Evolutionary conservation across 257 asterid species (phyloP).

Genomic region (Echium plantagineum): DNA sequence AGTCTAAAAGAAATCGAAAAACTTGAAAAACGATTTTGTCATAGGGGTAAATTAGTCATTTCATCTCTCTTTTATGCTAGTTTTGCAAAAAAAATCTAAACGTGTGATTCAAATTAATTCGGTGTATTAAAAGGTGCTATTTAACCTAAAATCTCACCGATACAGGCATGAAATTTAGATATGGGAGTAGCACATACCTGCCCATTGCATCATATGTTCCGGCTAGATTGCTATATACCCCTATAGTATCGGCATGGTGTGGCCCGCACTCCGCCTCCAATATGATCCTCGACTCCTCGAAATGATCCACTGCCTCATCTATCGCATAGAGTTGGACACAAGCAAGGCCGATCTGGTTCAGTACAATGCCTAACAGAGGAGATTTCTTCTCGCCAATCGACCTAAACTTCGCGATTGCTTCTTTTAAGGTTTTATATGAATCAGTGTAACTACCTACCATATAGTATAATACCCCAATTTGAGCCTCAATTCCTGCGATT

Average conservation of each 20-base stretch:
- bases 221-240: constrained; percentile 38
- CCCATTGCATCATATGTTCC: constrained; percentile 60
- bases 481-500: constrained; percentile 22
- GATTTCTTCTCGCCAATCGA: constrained; percentile 27
- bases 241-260: constrained; percentile 32
- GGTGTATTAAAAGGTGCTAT: no score
- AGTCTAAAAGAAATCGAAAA: no score
- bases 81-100: no score
- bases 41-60: no score
- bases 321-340: constrained; percentile 31
- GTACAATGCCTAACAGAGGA: constrained; percentile 29
- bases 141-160: no score
- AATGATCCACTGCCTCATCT: constrained; percentile 34
- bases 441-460: constrained; percentile 27
- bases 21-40: no score
- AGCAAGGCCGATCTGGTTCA: constrained; percentile 40
- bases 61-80: no score
- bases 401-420: constrained; percentile 27
- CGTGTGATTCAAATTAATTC: no score
- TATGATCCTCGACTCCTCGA: constrained; percentile 37
- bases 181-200: constrained; percentile 36
- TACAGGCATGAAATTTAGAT: background rate
- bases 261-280: constrained; percentile 35
- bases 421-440: constrained; percentile 26
- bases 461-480: constrained; percentile 35